These are phyloP conservation scores for Wickerhamomyces rabaulensis DNA, from an alignment of 805 yeast genomes.

Conservation along the genomic window DNA sequence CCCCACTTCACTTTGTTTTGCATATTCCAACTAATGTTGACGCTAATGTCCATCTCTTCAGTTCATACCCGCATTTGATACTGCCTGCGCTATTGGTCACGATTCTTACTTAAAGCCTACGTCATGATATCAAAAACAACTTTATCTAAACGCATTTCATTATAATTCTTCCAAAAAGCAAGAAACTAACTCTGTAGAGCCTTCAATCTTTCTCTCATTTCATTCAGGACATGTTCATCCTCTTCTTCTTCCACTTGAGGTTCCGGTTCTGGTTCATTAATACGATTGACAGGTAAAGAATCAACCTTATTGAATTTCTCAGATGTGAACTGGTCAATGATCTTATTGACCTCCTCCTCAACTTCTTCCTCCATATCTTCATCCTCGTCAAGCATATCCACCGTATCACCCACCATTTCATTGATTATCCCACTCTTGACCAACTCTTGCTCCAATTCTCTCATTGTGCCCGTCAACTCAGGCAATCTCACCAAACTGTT, in stretches of 20 bases:
- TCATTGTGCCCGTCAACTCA: constrained; percentile 74
- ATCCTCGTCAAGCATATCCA: constrained; percentile 64
- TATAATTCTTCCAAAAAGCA: neutral
- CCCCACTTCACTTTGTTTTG: neutral
- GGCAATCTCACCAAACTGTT: constrained; percentile 76
- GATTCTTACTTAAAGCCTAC: too few relatives aligned
- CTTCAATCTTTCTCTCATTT: constrained; percentile 83
- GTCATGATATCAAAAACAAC: neutral
- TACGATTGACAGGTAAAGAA: constrained; percentile 26
- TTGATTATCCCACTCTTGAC: constrained; percentile 82
- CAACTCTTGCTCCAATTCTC: constrained; percentile 79
- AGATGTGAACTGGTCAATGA: constrained; percentile 41
- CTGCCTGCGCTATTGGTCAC: too few relatives aligned
- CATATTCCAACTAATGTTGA: neutral
- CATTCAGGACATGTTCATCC: constrained; percentile 69
- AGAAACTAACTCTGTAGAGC: constrained; percentile 61
- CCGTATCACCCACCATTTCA: constrained; percentile 91
- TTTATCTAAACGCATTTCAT: neutral
- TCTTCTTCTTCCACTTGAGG: constrained; percentile 64
- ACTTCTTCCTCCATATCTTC: constrained; percentile 67
- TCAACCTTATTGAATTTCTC: constrained; percentile 37
- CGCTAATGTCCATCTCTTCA: neutral
- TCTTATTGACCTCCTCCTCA: constrained; percentile 57
- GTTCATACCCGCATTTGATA: neutral
- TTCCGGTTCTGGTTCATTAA: constrained; percentile 32